Conservation (phyloP, 345 rosid species). For the Dovyalis caffra region DNA sequence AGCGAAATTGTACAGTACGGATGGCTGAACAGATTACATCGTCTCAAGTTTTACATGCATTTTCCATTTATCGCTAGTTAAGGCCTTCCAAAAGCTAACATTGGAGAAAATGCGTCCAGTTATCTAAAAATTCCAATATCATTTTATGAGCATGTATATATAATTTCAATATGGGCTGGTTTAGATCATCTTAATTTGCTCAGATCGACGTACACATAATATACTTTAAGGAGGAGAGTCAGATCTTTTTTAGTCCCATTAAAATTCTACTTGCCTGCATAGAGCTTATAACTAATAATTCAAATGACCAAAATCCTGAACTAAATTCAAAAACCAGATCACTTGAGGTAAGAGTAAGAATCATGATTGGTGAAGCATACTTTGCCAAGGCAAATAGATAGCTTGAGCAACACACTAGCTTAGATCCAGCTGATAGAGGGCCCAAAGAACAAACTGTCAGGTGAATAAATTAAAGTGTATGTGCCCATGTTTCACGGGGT, state of each 20-base stretch:
- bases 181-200: too few relatives aligned
- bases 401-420: conserved; percentile 16
- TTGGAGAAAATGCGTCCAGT: too few relatives aligned
- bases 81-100: too few relatives aligned
- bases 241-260: background rate
- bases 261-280: background rate
- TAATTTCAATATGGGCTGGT: too few relatives aligned
- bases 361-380: background rate
- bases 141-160: too few relatives aligned
- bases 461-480: conserved; percentile 14
- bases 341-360: background rate
- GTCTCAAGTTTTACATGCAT: too few relatives aligned
- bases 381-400: background rate
- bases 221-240: background rate
- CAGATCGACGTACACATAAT: background rate
- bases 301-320: background rate
- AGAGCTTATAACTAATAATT: background rate
- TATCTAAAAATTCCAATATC: too few relatives aligned
- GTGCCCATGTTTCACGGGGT: conserved; percentile 18
- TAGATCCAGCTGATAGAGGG: background rate
- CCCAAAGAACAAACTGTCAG: conserved; percentile 12
- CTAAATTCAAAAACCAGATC: background rate
- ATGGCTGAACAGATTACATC: too few relatives aligned
- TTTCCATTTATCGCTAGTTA: too few relatives aligned
- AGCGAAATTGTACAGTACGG: too few relatives aligned